A percentile compares a stretch with the other conserved stretches of the same genome.
phyloP scores from a whole-genome alignment of 2,329 filamentous ascomycete species.

The Rhinocladiella similis region DNA sequence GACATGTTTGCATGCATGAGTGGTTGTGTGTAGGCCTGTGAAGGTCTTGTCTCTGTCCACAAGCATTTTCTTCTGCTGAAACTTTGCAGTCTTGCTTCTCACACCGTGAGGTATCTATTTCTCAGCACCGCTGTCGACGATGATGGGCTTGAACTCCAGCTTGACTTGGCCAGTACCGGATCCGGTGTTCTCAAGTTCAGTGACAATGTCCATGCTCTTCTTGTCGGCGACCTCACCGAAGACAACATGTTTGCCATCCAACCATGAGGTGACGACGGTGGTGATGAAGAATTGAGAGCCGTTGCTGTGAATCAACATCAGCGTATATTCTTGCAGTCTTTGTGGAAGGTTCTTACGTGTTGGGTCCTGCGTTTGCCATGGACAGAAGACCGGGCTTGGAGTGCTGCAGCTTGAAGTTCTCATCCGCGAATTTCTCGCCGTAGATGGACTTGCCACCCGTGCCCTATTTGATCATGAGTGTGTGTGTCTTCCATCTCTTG shows the following conservation, averaged over 20 bases:
- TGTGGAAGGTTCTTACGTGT: constrained; percentile 63
- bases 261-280: constrained; percentile 65
- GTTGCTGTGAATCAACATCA: constrained; percentile 49
- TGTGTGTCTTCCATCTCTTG: constrained; percentile 67
- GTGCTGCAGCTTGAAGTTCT: constrained; percentile 72
- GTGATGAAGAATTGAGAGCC: constrained; percentile 75
- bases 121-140: constrained; percentile 48
- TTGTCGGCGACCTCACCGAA: constrained; percentile 63
- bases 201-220: constrained; percentile 56
- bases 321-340: background rate
- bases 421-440: constrained; percentile 65
- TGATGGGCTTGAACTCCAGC: constrained; percentile 57
- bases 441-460: constrained; percentile 70
- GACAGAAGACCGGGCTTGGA: constrained; percentile 63
- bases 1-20: background rate
- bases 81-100: constrained; percentile 3
- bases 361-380: constrained; percentile 71
- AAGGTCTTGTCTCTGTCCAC: constrained; percentile 1
- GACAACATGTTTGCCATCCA: constrained; percentile 70
- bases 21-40: background rate
- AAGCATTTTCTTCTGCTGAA: constrained; percentile 1
- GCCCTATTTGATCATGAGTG: constrained; percentile 70
- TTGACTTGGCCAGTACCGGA: constrained; percentile 53
- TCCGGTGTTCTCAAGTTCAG: constrained; percentile 61
- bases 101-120: background rate